phyloP scores from a whole-genome alignment of 805 yeast species.

The Metschnikowia cerradonensis region DNA sequence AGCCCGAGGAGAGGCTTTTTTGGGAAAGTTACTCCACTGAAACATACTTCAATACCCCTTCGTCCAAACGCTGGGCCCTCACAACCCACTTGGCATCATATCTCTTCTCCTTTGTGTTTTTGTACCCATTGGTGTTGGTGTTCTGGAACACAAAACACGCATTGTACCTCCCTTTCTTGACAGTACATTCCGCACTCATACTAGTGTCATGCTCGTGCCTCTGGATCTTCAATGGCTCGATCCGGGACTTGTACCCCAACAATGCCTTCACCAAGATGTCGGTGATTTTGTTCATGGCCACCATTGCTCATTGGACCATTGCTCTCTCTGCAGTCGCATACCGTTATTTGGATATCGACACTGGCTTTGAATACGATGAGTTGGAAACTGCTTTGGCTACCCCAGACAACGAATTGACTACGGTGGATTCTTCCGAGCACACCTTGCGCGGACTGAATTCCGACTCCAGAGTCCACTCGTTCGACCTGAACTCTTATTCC shows the following conservation, averaged over 20 bases:
- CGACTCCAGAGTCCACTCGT: slow-evolving; percentile 15
- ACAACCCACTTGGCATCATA: slow-evolving; percentile 50
- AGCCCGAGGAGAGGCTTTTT: slow-evolving; percentile 66
- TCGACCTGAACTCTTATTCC: slow-evolving; percentile 21
- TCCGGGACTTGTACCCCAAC: slow-evolving; percentile 66
- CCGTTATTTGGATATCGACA: slow-evolving; percentile 23
- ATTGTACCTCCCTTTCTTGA: slow-evolving; percentile 28
- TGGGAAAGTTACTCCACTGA: slow-evolving; percentile 82
- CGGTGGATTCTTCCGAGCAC: slow-evolving; percentile 12
- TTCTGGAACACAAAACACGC: slow-evolving; percentile 56
- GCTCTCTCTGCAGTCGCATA: slow-evolving; percentile 50
- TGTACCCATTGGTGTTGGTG: slow-evolving; percentile 68
- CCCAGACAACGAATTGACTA: slow-evolving; percentile 10
- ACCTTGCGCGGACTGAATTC: slow-evolving; percentile 14
- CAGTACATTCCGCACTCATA: slow-evolving; percentile 43
- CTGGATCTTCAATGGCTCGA: slow-evolving; percentile 53
- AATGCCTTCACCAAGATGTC: slow-evolving; percentile 71
- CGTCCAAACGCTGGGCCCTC: slow-evolving; percentile 49
- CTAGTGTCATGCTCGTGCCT: slow-evolving; percentile 51
- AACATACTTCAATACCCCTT: slow-evolving; percentile 57
- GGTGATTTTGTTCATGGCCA: slow-evolving; percentile 50
- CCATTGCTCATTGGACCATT: slow-evolving; percentile 50
- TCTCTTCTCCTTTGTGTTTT: slow-evolving; percentile 41
- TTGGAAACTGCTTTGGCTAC: slow-evolving; percentile 5
- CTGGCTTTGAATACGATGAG: slow-evolving; percentile 12